These are phyloP conservation scores for Kluyveromyces sp. DNA, from an alignment of 1,139 yeast genomes.

Conservation along the genomic window DNA sequence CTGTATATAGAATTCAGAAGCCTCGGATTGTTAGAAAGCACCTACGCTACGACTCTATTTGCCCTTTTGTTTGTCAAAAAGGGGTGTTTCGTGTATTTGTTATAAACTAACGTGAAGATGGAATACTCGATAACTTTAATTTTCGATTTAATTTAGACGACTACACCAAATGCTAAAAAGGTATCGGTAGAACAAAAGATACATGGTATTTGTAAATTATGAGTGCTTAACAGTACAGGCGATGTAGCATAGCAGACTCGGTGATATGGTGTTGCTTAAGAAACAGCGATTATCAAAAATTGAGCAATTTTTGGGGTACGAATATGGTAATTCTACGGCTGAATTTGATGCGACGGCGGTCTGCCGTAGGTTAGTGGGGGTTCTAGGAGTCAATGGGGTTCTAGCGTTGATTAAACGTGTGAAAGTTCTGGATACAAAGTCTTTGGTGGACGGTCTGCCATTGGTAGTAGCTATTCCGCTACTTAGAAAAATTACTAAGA, in stretches of 20 bases:
- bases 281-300: constrained; percentile 1
- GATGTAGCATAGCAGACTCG: no score
- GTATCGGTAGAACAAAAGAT: no score
- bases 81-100: no score
- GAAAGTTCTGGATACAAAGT: no score
- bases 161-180: no score
- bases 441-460: constrained; percentile 1
- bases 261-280: background rate
- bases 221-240: no score
- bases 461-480: constrained; percentile 1
- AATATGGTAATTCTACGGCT: background rate
- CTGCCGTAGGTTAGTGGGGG: constrained; percentile 1
- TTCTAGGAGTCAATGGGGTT: constrained; percentile 2
- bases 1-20: background rate
- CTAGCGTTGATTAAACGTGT: background rate
- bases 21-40: background rate
- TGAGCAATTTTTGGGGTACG: background rate
- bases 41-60: background rate
- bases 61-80: background rate
- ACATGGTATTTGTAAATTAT: no score
- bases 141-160: no score
- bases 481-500: background rate
- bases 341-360: constrained; percentile 1
- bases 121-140: no score
- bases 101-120: no score